These are phyloP conservation scores for Liquidambar formosana DNA, from an alignment of 164 flowering plant species.

Conservation along the genomic window DNA sequence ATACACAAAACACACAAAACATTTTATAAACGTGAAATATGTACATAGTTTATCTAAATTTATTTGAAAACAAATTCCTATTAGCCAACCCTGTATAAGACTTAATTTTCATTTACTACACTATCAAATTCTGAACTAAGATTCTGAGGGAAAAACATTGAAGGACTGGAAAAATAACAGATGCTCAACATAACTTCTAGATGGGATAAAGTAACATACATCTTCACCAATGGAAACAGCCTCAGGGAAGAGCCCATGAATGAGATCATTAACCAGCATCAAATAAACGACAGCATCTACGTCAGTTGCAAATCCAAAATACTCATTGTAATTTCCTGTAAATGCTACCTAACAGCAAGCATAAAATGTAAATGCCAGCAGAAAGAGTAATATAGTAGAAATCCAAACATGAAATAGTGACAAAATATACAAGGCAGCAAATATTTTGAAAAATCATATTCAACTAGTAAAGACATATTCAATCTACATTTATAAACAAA, in stretches of 20 bases:
- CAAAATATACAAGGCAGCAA: neutral
- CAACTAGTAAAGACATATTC: neutral
- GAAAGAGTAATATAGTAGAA: neutral
- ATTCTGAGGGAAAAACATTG: neutral
- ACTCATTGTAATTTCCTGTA: constrained; percentile 94
- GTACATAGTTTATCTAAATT: neutral
- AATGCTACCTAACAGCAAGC: constrained; percentile 63
- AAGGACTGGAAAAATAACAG: constrained; percentile 1
- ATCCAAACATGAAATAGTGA: neutral
- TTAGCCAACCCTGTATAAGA: neutral
- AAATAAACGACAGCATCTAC: constrained; percentile 92
- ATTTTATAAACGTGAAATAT: neutral
- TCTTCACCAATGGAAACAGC: constrained; percentile 94
- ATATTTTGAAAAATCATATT: neutral
- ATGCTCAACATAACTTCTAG: neutral
- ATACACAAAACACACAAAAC: no score
- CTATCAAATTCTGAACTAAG: neutral
- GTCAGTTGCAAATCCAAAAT: constrained; percentile 92
- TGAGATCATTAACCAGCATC: constrained; percentile 95
- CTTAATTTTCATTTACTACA: neutral
- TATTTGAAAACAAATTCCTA: neutral
- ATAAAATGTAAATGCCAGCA: constrained; percentile 6
- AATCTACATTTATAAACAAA: neutral
- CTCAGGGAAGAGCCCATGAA: constrained; percentile 93
- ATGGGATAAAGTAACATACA: constrained; percentile 47